phyloP scores from a whole-genome alignment of 2,329 filamentous ascomycete species.

The Fusarium sororula region DNA sequence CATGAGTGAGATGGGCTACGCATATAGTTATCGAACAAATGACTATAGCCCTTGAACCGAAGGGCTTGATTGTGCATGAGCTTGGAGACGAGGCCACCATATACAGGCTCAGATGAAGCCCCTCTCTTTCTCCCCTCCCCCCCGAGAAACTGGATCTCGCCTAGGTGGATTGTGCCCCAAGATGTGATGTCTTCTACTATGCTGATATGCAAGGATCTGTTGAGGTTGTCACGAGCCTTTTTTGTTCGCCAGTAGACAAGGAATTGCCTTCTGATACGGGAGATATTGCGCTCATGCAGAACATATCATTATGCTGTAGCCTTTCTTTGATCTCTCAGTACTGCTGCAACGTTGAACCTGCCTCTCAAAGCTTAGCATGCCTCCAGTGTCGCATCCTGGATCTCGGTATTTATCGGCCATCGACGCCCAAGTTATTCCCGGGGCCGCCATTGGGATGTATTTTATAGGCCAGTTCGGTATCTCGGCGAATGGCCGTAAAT shows the following conservation, averaged over 20 bases:
- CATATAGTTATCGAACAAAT: no score
- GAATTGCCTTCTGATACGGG: rapidly evolving
- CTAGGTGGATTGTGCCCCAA: no score
- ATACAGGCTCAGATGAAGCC: no score
- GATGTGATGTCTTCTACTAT: rapidly evolving
- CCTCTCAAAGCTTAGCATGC: not conserved
- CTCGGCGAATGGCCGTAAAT: not conserved
- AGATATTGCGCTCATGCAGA: rapidly evolving
- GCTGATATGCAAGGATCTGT: rapidly evolving
- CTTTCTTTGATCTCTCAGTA: not conserved
- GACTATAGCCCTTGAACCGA: not conserved
- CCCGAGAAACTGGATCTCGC: no score
- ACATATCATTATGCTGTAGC: rapidly evolving
- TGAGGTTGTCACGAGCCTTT: not conserved
- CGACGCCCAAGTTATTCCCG: not conserved
- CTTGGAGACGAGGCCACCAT: no score
- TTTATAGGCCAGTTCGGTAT: not conserved
- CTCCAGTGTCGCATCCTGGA: not conserved
- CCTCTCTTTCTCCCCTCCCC: no score
- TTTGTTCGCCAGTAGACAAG: not conserved
- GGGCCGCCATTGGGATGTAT: no score
- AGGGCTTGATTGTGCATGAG: rapidly evolving
- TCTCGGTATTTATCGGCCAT: not conserved
- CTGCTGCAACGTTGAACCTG: no score
- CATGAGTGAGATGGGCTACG: not conserved